Percentiles rank a stretch among this genome's conserved stretches.
phyloP scores from a whole-genome alignment of 1,284 basidiomycete species.

The Mycena sp. region DNA sequence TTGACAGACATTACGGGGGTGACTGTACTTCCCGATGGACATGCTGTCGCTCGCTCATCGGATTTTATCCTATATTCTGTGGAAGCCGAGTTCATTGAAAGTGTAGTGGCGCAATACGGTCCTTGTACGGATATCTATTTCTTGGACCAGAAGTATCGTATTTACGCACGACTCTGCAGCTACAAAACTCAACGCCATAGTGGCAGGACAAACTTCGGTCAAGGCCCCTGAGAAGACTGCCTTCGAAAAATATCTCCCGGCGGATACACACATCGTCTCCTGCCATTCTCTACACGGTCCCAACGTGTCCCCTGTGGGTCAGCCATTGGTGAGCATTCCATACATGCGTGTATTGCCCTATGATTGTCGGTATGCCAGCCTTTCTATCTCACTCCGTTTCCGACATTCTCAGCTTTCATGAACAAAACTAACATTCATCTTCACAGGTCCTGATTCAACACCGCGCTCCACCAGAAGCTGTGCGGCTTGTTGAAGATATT shows the following conservation, averaged over 20 bases:
- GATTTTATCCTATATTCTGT: slow-evolving; percentile 95
- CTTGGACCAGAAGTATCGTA: background rate
- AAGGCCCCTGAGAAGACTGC: slow-evolving; percentile 94
- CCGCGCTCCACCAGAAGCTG: slow-evolving; percentile 79
- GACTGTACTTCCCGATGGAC: slow-evolving; percentile 79
- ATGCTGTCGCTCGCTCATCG: slow-evolving; percentile 84
- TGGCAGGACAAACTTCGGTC: slow-evolving; percentile 96
- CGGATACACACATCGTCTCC: slow-evolving; percentile 90
- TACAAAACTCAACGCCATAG: slow-evolving; percentile 92
- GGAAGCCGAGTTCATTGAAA: slow-evolving; percentile 90
- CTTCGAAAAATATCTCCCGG: slow-evolving; percentile 90
- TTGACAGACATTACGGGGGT: slow-evolving; percentile 63
- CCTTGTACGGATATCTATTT: slow-evolving; percentile 71
- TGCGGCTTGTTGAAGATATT: slow-evolving; percentile 85
- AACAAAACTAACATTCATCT: background rate
- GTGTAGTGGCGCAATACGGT: slow-evolving; percentile 89
- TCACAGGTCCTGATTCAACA: slow-evolving; percentile 89
- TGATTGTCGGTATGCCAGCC: too few species aligned
- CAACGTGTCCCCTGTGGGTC: slow-evolving; percentile 89
- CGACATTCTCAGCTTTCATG: background rate
- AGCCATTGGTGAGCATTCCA: slow-evolving; percentile 78
- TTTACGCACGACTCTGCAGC: slow-evolving; percentile 55
- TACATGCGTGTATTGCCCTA: background rate
- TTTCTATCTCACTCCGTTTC: too few species aligned
- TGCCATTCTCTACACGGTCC: slow-evolving; percentile 97